Percentiles rank a stretch among this genome's conserved stretches.
Evolutionary conservation across 192 early-diverging fungal genomes (phyloP).

Genomic region (Coemansia reversa): DNA sequence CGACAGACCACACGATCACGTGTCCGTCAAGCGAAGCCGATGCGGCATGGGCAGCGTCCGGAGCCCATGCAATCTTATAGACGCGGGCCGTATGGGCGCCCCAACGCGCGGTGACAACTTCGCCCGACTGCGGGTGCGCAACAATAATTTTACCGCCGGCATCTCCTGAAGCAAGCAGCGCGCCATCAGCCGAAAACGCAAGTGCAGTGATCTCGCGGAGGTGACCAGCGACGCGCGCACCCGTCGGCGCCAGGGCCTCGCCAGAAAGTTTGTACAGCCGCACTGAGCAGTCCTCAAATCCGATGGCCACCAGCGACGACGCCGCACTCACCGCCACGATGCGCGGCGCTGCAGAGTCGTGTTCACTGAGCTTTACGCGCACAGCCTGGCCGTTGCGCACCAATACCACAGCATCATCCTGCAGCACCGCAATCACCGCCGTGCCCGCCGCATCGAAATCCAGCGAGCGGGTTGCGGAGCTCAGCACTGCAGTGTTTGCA

Average conservation of each 20-base stretch:
- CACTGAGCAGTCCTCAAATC: slow-evolving; percentile 62
- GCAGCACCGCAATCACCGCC: slow-evolving; percentile 24
- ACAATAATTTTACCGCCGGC: slow-evolving; percentile 75
- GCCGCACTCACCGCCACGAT: slow-evolving; percentile 13
- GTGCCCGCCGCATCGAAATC: slow-evolving; percentile 13
- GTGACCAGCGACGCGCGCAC: slow-evolving; percentile 31
- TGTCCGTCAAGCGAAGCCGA: slow-evolving; percentile 86
- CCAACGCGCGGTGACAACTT: slow-evolving; percentile 68
- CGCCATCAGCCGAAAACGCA: slow-evolving; percentile 72
- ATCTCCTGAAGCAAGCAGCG: slow-evolving; percentile 79
- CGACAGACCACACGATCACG: slow-evolving; percentile 86
- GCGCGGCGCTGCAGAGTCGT: slow-evolving; percentile 7
- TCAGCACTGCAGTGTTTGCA: slow-evolving; percentile 9
- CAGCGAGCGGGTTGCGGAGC: slow-evolving; percentile 30
- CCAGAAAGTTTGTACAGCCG: slow-evolving; percentile 61
- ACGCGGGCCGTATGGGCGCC: slow-evolving; percentile 88
- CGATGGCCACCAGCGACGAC: slow-evolving; percentile 36
- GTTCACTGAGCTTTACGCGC: slow-evolving; percentile 1
- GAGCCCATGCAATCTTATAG: slow-evolving; percentile 76
- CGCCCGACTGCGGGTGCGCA: slow-evolving; percentile 60
- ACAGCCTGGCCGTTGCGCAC: slow-evolving; percentile 6
- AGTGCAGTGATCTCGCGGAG: slow-evolving; percentile 76
- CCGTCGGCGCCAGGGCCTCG: slow-evolving; percentile 22
- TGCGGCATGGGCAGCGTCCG: slow-evolving; percentile 69
- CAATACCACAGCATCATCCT: slow-evolving; percentile 26